A percentile compares a stretch with the other conserved stretches of the same genome.
These are phyloP conservation scores for Kluyveromyces sp. DNA, from an alignment of 1,139 yeast genomes.

Conservation along the genomic window DNA sequence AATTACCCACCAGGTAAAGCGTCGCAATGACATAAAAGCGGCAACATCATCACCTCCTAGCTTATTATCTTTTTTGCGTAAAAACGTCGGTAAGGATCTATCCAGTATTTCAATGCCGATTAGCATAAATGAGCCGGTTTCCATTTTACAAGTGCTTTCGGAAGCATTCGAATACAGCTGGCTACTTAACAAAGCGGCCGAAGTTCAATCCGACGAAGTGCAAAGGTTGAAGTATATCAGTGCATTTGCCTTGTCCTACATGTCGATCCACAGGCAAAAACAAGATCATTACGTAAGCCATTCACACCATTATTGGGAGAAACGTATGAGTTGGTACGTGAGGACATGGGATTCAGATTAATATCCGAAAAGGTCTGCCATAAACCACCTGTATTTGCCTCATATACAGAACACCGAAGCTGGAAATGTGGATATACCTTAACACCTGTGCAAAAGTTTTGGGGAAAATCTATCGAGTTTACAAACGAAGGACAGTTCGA, in stretches of 20 bases:
- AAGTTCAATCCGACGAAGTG: slow-evolving; percentile 42
- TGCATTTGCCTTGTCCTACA: slow-evolving; percentile 69
- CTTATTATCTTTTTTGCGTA: slow-evolving; percentile 66
- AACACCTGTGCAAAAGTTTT: slow-evolving; percentile 80
- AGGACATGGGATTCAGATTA: slow-evolving; percentile 61
- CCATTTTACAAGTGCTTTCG: slow-evolving; percentile 69
- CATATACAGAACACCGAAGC: slow-evolving; percentile 58
- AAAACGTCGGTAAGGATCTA: slow-evolving; percentile 87
- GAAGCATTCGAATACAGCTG: slow-evolving; percentile 74
- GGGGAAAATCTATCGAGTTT: slow-evolving; percentile 91
- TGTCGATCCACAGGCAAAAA: slow-evolving; percentile 68
- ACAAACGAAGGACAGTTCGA: slow-evolving; percentile 63
- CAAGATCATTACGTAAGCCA: slow-evolving; percentile 76
- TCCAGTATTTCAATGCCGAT: slow-evolving; percentile 91
- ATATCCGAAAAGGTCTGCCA: slow-evolving; percentile 76
- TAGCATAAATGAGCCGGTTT: slow-evolving; percentile 83
- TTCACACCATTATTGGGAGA: slow-evolving; percentile 89
- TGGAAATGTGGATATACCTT: slow-evolving; percentile 79
- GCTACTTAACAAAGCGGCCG: slow-evolving; percentile 54
- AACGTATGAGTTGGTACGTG: slow-evolving; percentile 76
- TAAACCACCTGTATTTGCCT: slow-evolving; percentile 76
- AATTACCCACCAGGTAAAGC: slow-evolving; percentile 33
- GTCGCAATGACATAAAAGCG: slow-evolving; percentile 55
- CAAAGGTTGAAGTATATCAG: slow-evolving; percentile 59
- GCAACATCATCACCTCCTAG: slow-evolving; percentile 73